phyloP scores from a whole-genome alignment of 2,329 filamentous ascomycete species.

The Tolypocladium album region DNA sequence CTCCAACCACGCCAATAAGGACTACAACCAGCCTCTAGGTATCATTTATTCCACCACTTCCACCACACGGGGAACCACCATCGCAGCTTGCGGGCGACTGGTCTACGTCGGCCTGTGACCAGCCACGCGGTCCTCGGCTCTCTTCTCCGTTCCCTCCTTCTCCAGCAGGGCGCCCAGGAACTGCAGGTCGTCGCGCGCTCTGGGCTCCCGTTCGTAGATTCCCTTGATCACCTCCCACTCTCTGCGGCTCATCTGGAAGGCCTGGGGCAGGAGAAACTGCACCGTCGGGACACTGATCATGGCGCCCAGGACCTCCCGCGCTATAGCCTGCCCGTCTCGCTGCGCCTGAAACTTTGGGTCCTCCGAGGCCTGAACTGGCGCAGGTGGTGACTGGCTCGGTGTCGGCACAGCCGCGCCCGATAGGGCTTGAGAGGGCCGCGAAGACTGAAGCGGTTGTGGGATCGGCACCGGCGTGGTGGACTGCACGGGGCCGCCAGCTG shows the following conservation, averaged over 20 bases:
- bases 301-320: conserved; percentile 52
- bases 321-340: conserved; percentile 42
- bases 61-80: background rate
- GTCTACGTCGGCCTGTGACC: background rate
- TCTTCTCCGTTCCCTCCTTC: conserved; percentile 25
- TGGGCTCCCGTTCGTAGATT: conserved; percentile 56
- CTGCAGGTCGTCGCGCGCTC: conserved; percentile 50
- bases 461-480: conserved; percentile 24
- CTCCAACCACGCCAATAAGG: background rate
- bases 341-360: conserved; percentile 31
- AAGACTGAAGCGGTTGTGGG: conserved; percentile 18
- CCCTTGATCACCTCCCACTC: conserved; percentile 66
- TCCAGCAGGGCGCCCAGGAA: conserved; percentile 46
- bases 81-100: background rate
- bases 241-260: conserved; percentile 53
- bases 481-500: conserved; percentile 19
- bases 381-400: conserved; percentile 4
- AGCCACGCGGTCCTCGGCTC: conserved; percentile 1
- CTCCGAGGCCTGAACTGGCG: conserved; percentile 14
- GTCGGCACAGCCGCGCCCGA: conserved; percentile 3
- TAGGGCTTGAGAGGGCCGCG: conserved; percentile 5
- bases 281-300: conserved; percentile 55
- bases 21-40: background rate
- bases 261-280: conserved; percentile 58
- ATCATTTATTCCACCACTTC: background rate